Conservation (phyloP, 2,329 filamentous ascomycete species). For the Dothistroma pini region DNA sequence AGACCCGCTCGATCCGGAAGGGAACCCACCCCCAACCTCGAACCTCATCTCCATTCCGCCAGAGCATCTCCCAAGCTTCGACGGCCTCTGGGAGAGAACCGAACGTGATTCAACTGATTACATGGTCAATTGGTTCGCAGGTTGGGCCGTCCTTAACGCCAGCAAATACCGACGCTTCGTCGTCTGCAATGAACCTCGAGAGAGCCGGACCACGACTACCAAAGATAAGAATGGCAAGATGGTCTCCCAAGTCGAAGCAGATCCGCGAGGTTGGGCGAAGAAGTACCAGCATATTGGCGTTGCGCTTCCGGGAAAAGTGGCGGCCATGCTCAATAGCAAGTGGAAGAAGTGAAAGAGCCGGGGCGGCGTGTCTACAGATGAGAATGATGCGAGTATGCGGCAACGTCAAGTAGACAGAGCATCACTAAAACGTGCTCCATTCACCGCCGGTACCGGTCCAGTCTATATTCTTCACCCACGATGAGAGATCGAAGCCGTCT, state of each 20-base stretch:
- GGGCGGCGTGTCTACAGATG: not conserved
- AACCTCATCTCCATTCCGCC: conserved; percentile 25
- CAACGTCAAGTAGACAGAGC: not conserved
- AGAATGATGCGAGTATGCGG: not conserved
- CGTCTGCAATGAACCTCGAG: conserved; percentile 27
- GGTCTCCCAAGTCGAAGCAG: conserved; percentile 2
- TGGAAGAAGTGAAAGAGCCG: not conserved
- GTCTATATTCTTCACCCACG: conserved; percentile 18
- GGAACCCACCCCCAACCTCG: conserved; percentile 17
- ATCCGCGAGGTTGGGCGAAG: conserved; percentile 27
- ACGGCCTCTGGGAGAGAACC: conserved; percentile 25
- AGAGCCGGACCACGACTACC: not conserved
- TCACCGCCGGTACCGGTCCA: conserved; percentile 16
- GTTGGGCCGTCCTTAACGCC: conserved; percentile 24
- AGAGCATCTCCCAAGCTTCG: conserved; percentile 25
- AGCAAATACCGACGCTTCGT: conserved; percentile 29
- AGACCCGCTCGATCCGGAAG: conserved; percentile 11
- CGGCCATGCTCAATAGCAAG: not conserved
- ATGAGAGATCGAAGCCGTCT: conserved; percentile 15
- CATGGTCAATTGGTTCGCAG: conserved; percentile 35
- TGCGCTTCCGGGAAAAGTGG: conserved; percentile 13
- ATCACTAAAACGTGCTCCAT: conserved; percentile 12
- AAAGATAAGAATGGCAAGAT: conserved; percentile 7
- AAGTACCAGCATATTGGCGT: conserved; percentile 31
- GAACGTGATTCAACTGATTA: conserved; percentile 27